phyloP scores from a whole-genome alignment of 768 basidiomycete species.

The Leucosporidium creatinivorum region DNA sequence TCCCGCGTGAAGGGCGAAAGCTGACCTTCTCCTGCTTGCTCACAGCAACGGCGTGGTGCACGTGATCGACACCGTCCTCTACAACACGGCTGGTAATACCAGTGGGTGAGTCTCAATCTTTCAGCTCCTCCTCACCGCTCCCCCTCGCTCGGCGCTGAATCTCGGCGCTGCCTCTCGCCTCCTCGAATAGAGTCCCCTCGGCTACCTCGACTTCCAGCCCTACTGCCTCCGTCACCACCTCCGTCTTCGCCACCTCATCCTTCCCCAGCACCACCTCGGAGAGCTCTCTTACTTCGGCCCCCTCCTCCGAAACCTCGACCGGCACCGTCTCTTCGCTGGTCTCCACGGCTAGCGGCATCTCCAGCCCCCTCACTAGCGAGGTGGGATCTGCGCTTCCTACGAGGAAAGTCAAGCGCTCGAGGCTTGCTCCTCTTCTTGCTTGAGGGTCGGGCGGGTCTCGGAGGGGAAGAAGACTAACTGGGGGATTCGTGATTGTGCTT shows the following conservation, averaged over 20 bases:
- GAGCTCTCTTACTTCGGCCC: too few relatives aligned
- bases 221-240: neutral
- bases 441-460: too few relatives aligned
- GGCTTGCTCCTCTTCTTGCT: too few relatives aligned
- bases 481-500: too few relatives aligned
- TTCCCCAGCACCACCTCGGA: too few relatives aligned
- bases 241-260: too few relatives aligned
- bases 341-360: too few relatives aligned
- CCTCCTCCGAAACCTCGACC: neutral
- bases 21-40: neutral
- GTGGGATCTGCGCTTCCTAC: too few relatives aligned
- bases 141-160: neutral
- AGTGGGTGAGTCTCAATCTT: slow-evolving; percentile 25
- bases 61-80: slow-evolving; percentile 42
- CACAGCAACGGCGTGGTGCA: neutral
- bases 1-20: neutral
- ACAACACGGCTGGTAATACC: slow-evolving; percentile 41
- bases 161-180: neutral
- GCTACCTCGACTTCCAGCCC: neutral
- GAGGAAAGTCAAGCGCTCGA: too few relatives aligned
- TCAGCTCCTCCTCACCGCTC: too few relatives aligned
- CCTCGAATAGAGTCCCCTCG: neutral
- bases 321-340: neutral
- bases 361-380: too few relatives aligned
- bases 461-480: too few relatives aligned